phyloP scores from a whole-genome alignment of 2,329 filamentous ascomycete genomes.

The Ambrosiella beaveri region DNA sequence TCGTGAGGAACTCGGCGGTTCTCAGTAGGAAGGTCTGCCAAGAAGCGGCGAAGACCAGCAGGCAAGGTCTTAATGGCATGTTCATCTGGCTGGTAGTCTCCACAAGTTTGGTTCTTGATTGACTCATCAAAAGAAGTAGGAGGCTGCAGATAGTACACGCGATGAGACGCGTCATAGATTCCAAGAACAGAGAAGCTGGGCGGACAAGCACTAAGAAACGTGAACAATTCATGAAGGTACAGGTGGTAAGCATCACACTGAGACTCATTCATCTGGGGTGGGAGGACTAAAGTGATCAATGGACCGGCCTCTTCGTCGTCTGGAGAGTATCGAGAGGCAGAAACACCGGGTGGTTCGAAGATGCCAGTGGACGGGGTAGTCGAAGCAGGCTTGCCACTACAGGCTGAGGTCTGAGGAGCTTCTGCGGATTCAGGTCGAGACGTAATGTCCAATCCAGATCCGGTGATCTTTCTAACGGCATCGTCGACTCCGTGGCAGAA shows the following conservation, averaged over 20 bases:
- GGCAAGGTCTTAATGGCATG: conserved; percentile 4
- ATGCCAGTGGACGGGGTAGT: conserved; percentile 8
- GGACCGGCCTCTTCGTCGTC: not conserved
- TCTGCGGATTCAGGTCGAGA: not conserved
- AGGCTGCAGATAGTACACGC: conserved; percentile 12
- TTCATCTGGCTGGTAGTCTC: not conserved
- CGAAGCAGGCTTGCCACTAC: conserved; percentile 5
- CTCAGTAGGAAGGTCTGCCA: conserved; percentile 5
- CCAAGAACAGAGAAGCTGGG: conserved; percentile 10
- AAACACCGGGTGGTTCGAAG: conserved; percentile 1
- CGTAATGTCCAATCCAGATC: conserved; percentile 6
- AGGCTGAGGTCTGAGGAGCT: not conserved
- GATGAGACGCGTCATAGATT: conserved; percentile 12
- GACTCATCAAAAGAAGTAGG: conserved; percentile 10
- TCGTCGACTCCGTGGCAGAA: conserved; percentile 12
- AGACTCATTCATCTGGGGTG: conserved; percentile 3
- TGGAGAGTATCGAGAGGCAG: not conserved
- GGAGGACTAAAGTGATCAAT: conserved; percentile 11
- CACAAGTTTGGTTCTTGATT: not conserved
- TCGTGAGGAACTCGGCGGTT: not conserved
- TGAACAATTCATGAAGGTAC: conserved; percentile 9
- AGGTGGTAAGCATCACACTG: conserved; percentile 12
- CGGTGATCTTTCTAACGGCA: conserved; percentile 12
- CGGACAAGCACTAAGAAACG: conserved; percentile 9
- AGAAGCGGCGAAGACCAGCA: conserved; percentile 12